Evolutionary conservation across 805 yeast genomes (phyloP).

Genomic region (Komagataella pseudopastoris): DNA sequence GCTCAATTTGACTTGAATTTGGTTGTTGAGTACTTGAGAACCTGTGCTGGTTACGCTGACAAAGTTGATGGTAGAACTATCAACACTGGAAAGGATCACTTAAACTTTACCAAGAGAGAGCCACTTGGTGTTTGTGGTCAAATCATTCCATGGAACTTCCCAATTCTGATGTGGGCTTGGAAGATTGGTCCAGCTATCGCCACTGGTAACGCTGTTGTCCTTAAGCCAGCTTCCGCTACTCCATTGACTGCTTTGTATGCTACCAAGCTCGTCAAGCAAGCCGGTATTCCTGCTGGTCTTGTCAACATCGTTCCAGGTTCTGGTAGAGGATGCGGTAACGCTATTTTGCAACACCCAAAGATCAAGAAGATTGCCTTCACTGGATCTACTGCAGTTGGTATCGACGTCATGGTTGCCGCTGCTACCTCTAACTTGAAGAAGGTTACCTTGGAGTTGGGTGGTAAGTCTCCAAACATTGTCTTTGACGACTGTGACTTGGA

Average conservation of each 20-base stretch:
- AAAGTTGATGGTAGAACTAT: constrained; percentile 54
- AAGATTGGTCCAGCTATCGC: constrained; percentile 57
- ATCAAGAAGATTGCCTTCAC: constrained; percentile 56
- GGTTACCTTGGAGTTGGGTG: constrained; percentile 91
- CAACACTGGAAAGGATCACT: constrained; percentile 42
- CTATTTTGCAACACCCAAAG: constrained; percentile 40
- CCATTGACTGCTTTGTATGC: constrained; percentile 49
- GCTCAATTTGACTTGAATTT: constrained; percentile 50
- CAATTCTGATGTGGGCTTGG: constrained; percentile 57
- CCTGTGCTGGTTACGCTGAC: constrained; percentile 68
- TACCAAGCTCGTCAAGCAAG: constrained; percentile 38
- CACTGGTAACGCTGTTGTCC: constrained; percentile 49
- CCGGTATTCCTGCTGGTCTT: constrained; percentile 55
- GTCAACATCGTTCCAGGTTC: constrained; percentile 49
- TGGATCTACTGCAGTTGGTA: constrained; percentile 64
- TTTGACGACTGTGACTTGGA: constrained; percentile 77
- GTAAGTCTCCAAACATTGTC: constrained; percentile 87
- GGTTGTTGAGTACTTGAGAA: constrained; percentile 40
- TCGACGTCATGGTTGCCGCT: constrained; percentile 65
- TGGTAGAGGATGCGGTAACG: constrained; percentile 47
- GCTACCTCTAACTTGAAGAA: constrained; percentile 76
- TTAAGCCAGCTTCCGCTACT: constrained; percentile 54
- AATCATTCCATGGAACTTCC: constrained; percentile 65
- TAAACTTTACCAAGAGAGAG: constrained; percentile 50
- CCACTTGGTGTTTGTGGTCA: constrained; percentile 63